Evolutionary conservation across 176 grass and related monocot species (phyloP).

Genomic region (Zoysia pacifica): DNA sequence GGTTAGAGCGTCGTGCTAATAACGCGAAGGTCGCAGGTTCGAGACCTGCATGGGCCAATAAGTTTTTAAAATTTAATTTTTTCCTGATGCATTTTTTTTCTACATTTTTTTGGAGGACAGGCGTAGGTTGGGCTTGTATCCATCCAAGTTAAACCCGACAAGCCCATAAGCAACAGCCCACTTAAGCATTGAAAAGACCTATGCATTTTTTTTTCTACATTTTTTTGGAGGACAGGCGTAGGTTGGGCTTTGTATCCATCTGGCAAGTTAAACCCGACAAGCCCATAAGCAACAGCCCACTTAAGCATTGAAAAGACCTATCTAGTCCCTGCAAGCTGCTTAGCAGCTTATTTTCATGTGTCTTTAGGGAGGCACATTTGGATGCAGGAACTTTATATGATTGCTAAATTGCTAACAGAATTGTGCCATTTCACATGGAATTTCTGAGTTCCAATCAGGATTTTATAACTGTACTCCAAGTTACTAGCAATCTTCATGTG

Average conservation of each 20-base stretch:
- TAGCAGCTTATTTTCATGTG: not conserved
- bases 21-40: conserved; percentile 86
- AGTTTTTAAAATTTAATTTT: not conserved
- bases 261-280: not conserved
- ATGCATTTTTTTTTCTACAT: not conserved
- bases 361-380: not conserved
- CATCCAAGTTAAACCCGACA: not conserved
- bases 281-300: conserved; percentile 4
- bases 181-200: conserved; percentile 4
- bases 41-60: conserved; percentile 83
- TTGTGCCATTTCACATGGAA: too few relatives aligned
- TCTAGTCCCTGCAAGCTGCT: not conserved
- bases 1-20: conserved; percentile 87
- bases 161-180: conserved; percentile 3
- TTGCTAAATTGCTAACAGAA: not conserved
- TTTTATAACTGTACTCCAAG: too few relatives aligned
- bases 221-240: not conserved
- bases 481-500: too few relatives aligned
- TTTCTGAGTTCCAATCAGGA: too few relatives aligned
- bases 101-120: not conserved
- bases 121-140: not conserved
- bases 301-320: conserved; percentile 8
- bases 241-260: not conserved
- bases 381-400: not conserved
- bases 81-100: not conserved